Evolutionary conservation across 441 rosid genomes (phyloP).

Genomic region (Corymbia calophylla): DNA sequence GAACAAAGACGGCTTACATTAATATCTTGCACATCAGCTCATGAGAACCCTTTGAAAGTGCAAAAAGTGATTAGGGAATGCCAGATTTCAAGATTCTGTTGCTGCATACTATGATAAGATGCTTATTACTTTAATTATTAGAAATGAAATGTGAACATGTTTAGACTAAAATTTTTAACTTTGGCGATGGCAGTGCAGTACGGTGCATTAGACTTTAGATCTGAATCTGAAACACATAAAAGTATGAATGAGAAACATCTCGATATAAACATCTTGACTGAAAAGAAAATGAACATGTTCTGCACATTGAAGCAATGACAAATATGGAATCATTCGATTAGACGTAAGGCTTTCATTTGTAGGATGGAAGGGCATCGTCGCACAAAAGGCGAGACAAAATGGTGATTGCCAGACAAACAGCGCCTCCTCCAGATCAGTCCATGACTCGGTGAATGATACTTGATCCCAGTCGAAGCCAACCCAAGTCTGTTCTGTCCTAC

Average conservation of each 20-base stretch:
- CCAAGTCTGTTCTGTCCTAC: not conserved
- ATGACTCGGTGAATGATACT: conserved; percentile 13
- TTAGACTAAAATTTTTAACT: too few relatives aligned
- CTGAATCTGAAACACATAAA: not conserved
- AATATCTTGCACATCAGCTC: not conserved
- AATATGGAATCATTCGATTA: not conserved
- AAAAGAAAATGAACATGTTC: not conserved
- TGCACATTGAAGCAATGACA: not conserved
- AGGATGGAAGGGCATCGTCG: conserved; percentile 37
- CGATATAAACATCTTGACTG: not conserved
- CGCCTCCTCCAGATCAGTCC: conserved; percentile 23
- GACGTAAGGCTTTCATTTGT: not conserved
- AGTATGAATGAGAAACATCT: not conserved
- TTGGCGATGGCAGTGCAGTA: not conserved
- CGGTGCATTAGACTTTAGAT: not conserved
- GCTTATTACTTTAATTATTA: not conserved
- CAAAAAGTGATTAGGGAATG: not conserved
- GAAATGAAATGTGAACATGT: not conserved
- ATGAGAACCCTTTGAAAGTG: not conserved
- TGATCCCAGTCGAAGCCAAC: not conserved
- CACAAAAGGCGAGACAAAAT: conserved; percentile 11
- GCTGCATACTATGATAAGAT: not conserved
- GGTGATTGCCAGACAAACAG: not conserved
- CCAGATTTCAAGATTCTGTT: not conserved
- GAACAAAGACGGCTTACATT: not conserved